Conservation (phyloP, 345 rosid species). For the Boechera stricta region DNA sequence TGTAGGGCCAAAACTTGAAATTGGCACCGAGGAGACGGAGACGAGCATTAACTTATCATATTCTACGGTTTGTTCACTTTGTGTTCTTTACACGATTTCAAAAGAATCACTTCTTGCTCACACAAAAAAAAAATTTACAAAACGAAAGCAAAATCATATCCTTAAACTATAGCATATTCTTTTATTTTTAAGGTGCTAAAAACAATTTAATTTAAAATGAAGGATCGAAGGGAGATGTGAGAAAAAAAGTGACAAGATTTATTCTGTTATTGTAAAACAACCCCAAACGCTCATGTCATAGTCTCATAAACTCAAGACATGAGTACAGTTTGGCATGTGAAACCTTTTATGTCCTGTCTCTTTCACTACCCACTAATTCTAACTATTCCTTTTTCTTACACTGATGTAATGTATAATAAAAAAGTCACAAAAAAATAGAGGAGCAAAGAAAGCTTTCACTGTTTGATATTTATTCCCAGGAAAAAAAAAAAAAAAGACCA, state of each 20-base stretch:
- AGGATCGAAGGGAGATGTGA: background rate
- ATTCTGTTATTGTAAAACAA: constrained; percentile 20
- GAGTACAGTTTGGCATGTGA: constrained; percentile 41
- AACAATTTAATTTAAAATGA: background rate
- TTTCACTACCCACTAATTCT: constrained; percentile 38
- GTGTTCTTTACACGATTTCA: constrained; percentile 18
- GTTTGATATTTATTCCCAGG: constrained; percentile 24
- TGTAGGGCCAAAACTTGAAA: constrained; percentile 25
- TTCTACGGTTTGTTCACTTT: constrained; percentile 16
- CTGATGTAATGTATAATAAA: background rate
- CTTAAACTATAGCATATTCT: constrained; percentile 15
- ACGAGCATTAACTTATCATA: constrained; percentile 46
- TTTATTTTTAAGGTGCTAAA: background rate
- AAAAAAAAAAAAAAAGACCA: constrained; percentile 24
- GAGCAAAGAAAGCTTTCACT: constrained; percentile 18
- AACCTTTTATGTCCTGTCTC: constrained; percentile 44
- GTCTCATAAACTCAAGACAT: constrained; percentile 10
- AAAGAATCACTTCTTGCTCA: constrained; percentile 3
- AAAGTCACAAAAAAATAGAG: background rate
- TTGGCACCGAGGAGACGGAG: constrained; percentile 29
- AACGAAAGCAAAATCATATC: constrained; percentile 9
- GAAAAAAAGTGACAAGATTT: constrained; percentile 1
- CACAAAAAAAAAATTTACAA: background rate
- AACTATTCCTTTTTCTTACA: constrained; percentile 38
- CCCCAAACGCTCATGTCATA: constrained; percentile 26